Evolutionary conservation across 495 filamentous ascomycete species (phyloP), one percentile per base, ranked within the genome.

Genomic region (Penicillium goetzii): DNA sequence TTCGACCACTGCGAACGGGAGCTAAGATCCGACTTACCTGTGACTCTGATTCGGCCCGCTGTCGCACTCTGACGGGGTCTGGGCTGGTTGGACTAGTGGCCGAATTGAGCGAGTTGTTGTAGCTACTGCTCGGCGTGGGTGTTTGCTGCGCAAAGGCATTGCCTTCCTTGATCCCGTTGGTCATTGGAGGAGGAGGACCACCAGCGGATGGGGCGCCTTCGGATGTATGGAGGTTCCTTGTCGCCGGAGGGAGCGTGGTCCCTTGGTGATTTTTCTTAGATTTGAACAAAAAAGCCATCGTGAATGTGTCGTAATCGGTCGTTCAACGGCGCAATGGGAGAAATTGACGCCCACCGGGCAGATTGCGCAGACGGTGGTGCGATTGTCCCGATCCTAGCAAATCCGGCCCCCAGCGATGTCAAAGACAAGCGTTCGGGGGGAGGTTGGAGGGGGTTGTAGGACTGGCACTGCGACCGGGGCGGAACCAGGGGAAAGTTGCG

Each of bases 221-320:
- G 45, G 82, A 79, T 2, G 74, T 81, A 63, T 82, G 78, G 56
- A 84, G 74, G 63, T 84, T 85, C 68, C 83, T 76, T 34, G 81
- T 79, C 41, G 81, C 82, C 30, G 81, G 77, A n/a, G 84, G 85
- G 19, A 86, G 78, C 52, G 74, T 76, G 57, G 68, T 73, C 59
- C 63, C 75, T 64, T 74, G 77, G 70, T 82, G 78, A 68, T 76
- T 80, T 72, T 84, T 86, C 75, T 87, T 88, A 59, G 85, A 86
- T 68, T 85, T 85, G 67, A 88, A 88, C 59, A 88, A 74, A 76
- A 88, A 87, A 50, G 85, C 84, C 85, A 88, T 86, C 72, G 76
- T 82, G 61, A 74, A 60, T 66, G 68, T 62, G 68, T 79, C 78
- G 71, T 80, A 71, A 72, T 76, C 65, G 67, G 75, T 79, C 76